Base-by-base conservation (phyloP, 495 filamentous ascomycete genomes). In the Talaromyces trachyspermus region DNA sequence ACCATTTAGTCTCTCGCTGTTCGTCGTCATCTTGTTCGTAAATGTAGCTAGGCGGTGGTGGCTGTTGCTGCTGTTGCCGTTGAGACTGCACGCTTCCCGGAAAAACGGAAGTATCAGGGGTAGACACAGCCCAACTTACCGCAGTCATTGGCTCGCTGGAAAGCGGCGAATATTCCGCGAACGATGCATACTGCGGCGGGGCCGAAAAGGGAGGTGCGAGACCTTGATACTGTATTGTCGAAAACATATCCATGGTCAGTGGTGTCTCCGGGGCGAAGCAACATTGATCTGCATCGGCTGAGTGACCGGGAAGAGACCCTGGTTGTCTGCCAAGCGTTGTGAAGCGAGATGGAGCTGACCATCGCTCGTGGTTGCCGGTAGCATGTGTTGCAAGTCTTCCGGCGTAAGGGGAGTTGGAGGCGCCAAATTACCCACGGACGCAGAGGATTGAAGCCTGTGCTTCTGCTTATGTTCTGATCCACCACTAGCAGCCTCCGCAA, bases 221-320 rank as follows among this genome's bases (percentile, higher is more conserved):
- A 35, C 54, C 57, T 12, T 68, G 65, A 27, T 69, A 73, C 9
- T 57, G 56, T 46, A 69, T 67, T 3, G 65, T 54, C 3, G 66
- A 60, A 14, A 65, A 50, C 40, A 62, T 50, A 33, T 72, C 66
- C 51, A 72, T 56, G 19, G 58, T 58, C 41, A 74, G 20, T 0
- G 71, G 71, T 2, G 71, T 75, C 10, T 67, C 56, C 2, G 71
- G 71, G 71, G 71, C 2, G 71, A 75, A 20, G 65, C 66, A 39
- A 74, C 65, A 40, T 68, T 70, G 25, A 71, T 63, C 49, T 69
- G 69, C 66, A 69, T 68, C 5, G 68, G 58, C 47, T 71, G 69
- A 19, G 67, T 65, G 24, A 63, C 59, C 22, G 68, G 63, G 54
- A 70, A 70, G 46, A 69, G 56, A 17, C 67, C 56, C 42, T 56